Evolutionary conservation across 2,329 filamentous ascomycete species (phyloP), one percentile per base, ranked within the genome.

Genomic region (Didymella arachidicola): DNA sequence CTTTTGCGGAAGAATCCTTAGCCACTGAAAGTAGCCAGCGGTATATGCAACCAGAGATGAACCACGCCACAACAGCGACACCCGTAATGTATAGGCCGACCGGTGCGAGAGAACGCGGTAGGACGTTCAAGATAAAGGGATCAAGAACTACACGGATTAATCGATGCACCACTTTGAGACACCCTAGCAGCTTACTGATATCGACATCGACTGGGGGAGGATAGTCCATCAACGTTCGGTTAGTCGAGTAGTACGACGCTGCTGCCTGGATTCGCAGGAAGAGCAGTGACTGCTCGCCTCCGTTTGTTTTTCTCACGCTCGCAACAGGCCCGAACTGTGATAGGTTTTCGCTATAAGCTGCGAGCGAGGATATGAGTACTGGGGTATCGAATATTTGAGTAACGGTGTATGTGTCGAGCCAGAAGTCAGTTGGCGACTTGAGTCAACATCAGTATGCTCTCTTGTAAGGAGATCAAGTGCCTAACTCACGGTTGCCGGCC

Each of bases 341-440:
- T 18, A 81, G 82, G 4, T 80, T 76, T 59, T 83, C 78, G 34
- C 88, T 85, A 77, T 88, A 92, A 30, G 78, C 74, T 53, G 83
- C 84, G 14, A 96, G 79, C 1, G 90, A 89, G 22, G 85, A 80
- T 61, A 90, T 81, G 27, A 96, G 82, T 10, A 83, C 79, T 4
- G 88, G 83, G 0, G 83, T 84, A 42, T 85, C 80, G 67, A 90
- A 87, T 50, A 92, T 85, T 25, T 83, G 77, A 22, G 83, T 73
- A 14, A 92, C 72, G 32, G 87, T 79, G 73, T 87, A 87, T 1
- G 88, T 86, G 59, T 87, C 82, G 22, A 97, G 80, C 61, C 80
- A 82, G 79, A 97, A 96, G 25, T 84, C 80, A 0, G 93, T 96
- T 43, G 94, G 94, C 88, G 97, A 90, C 93, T 36, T 97, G 62